phyloP scores from a whole-genome alignment of 768 basidiomycete genomes.

The Rhodotorula kratochvilovae region DNA sequence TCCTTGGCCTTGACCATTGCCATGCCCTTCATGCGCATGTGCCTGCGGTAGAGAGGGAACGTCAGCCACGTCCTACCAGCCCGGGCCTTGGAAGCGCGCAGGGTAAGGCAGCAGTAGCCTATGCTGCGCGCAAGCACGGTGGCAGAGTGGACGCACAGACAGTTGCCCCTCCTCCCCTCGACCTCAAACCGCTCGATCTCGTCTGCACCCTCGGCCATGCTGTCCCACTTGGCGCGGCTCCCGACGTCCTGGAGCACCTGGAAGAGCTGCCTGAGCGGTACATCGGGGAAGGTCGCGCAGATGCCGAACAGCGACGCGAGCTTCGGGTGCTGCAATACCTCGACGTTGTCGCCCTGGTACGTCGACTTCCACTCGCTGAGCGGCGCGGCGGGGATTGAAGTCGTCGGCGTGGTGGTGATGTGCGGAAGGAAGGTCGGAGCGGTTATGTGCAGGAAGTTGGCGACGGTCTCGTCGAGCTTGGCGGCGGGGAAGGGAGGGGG shows the following conservation, averaged over 20 bases:
- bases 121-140: too few relatives aligned
- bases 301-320: constrained; percentile 35
- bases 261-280: constrained; percentile 36
- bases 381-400: constrained; percentile 13
- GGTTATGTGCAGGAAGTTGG: constrained; percentile 35
- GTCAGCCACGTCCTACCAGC: neutral
- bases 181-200: constrained; percentile 36
- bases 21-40: constrained; percentile 41
- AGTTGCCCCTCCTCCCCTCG: constrained; percentile 21
- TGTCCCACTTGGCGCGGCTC: constrained; percentile 31
- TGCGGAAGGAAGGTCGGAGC: constrained; percentile 25
- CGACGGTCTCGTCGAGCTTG: constrained; percentile 36
- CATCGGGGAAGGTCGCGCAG: constrained; percentile 25
- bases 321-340: constrained; percentile 37
- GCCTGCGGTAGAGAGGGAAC: neutral
- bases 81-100: too few relatives aligned
- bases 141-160: constrained; percentile 4
- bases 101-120: neutral
- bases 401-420: constrained; percentile 9
- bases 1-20: constrained; percentile 40
- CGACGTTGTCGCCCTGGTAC: constrained; percentile 14
- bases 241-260: constrained; percentile 28
- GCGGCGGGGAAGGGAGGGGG: constrained; percentile 19
- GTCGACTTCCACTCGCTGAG: constrained; percentile 33
- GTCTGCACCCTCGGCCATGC: constrained; percentile 30